Evolutionary conservation across 2,329 filamentous ascomycete genomes (phyloP).

Genomic region (Helicocarpus griseus): DNA sequence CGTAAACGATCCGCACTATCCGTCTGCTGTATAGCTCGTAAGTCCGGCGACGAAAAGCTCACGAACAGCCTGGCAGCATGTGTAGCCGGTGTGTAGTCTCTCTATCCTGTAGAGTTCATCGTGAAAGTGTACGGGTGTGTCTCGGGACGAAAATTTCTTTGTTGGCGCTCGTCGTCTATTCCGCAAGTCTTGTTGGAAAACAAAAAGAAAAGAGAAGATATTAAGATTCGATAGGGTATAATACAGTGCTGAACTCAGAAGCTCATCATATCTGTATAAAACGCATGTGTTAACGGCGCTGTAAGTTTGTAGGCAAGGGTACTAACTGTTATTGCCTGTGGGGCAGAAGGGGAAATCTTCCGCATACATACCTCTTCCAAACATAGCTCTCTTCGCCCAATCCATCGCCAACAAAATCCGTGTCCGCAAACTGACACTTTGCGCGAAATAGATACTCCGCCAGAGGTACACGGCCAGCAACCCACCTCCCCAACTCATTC

Average conservation of each 20-base stretch:
- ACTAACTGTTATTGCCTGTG: neutral
- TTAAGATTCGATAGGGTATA: neutral
- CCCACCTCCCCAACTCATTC: slow-evolving; percentile 69
- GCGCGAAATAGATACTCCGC: slow-evolving; percentile 93
- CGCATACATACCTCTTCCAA: slow-evolving; percentile 67
- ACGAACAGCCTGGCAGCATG: too few relatives aligned
- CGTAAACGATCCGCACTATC: too few relatives aligned
- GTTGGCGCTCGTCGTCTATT: neutral
- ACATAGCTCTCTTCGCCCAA: slow-evolving; percentile 92
- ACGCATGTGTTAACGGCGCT: slow-evolving; percentile 1
- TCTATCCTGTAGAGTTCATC: too few relatives aligned
- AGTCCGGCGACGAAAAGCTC: too few relatives aligned
- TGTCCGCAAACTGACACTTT: slow-evolving; percentile 89
- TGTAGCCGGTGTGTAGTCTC: too few relatives aligned
- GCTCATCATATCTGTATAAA: slow-evolving; percentile 43
- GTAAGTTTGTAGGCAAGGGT: neutral
- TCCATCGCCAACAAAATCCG: slow-evolving; percentile 90
- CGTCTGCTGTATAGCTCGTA: too few relatives aligned
- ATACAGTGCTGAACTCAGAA: slow-evolving; percentile 26
- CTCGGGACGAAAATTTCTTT: too few relatives aligned
- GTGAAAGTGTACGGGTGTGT: too few relatives aligned
- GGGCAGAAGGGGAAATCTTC: neutral
- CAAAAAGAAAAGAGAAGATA: neutral
- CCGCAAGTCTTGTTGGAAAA: neutral
- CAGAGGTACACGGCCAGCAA: slow-evolving; percentile 91